Base-by-base conservation (phyloP, 129 eudicot species). In the Escallonia herrerae region DNA sequence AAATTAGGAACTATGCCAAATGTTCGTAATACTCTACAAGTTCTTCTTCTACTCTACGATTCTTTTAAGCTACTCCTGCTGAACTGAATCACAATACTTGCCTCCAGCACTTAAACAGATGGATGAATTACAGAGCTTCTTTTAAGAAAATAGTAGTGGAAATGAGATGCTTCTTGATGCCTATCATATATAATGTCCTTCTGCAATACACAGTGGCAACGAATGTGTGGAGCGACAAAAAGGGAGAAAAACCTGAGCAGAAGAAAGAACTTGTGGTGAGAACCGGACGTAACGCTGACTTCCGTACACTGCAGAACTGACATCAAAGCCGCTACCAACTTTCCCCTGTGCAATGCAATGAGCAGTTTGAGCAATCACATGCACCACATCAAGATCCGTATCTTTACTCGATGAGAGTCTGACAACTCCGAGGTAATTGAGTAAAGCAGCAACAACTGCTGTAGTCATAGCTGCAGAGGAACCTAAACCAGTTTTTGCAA, bases 391-490 rank as follows among this genome's bases (percentile, higher is more conserved):
- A 15, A 93, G 76, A 76, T 80, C 80, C 5, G 65, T 51, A 15
- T 76, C 78, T 56, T 66, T 57, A 38, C 42, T 65, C 7, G 79
- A 66, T 11, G 87, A 70, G 45, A 93, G 87, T 43, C 84, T 70
- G 8, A 81, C 93, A 43, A 89, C 87, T 60, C 87, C 90, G 66
- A 93, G 82, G 80, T 93, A 93, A 74, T 86, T 88, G 67, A 94
- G 95, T 74, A 94, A 81, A 37, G 93, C 91, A 76, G 99, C 97
- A 60, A 89, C 95, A 50, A 94, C 99, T 5, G 95, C 88, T 62
- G 95, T 89, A 41, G 97, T 94, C 99, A 94, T 94, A 43, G 99
- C 95, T 59, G 97, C 97, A 67, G 99, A 94, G 10, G 99, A 94
- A 52, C 99, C 99, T 73, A 94, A 59, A 11, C 99, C 99, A 59